Evolutionary conservation across 768 basidiomycete species (phyloP).

Genomic region (Panus rudis): DNA sequence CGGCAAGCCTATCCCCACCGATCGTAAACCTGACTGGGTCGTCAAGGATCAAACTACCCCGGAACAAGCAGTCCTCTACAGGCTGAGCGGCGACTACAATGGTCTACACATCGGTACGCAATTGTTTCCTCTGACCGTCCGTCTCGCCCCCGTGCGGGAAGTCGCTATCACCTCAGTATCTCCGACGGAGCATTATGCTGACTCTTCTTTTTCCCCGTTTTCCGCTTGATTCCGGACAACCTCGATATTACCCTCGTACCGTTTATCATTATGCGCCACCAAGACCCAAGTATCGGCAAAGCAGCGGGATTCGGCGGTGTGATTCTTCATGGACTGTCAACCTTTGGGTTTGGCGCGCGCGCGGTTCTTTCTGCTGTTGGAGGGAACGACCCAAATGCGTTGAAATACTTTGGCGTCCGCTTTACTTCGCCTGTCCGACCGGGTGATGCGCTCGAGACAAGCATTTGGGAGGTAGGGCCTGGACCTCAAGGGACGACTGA

Average conservation of each 20-base stretch:
- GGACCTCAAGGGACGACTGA: conserved; percentile 29
- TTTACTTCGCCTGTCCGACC: conserved; percentile 84
- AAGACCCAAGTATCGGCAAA: conserved; percentile 71
- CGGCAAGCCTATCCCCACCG: conserved; percentile 30
- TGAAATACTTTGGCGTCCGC: conserved; percentile 63
- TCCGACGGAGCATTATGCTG: no score
- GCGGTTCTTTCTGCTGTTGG: conserved; percentile 62
- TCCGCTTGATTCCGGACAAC: background rate
- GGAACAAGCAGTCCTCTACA: conserved; percentile 40
- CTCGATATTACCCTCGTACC: conserved; percentile 44
- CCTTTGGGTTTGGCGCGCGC: conserved; percentile 78
- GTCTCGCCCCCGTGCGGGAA: background rate
- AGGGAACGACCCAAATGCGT: conserved; percentile 48
- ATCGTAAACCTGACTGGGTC: conserved; percentile 33
- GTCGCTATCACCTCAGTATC: background rate
- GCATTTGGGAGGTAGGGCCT: conserved; percentile 69
- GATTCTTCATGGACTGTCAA: conserved; percentile 79
- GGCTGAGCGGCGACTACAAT: conserved; percentile 48
- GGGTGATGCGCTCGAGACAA: conserved; percentile 73
- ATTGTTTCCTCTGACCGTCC: background rate
- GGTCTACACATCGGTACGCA: conserved; percentile 40
- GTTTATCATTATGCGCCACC: conserved; percentile 46
- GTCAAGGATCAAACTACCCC: conserved; percentile 32
- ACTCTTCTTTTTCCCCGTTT: background rate
- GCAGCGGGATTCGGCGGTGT: conserved; percentile 74